phyloP scores from a whole-genome alignment of 148 eudicot genomes.

The Fagopyrum esculentum region DNA sequence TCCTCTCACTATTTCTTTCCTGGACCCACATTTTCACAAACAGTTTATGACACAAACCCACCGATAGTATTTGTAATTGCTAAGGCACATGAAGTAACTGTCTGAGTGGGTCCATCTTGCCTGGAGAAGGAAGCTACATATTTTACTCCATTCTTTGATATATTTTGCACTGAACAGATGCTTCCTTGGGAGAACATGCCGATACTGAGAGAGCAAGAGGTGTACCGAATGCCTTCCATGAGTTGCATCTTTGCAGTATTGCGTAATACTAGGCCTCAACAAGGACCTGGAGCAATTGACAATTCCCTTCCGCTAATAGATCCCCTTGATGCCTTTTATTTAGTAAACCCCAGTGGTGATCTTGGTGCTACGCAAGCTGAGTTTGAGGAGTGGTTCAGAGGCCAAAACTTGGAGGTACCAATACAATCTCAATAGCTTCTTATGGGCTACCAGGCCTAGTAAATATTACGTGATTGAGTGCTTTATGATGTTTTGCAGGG shows the following conservation, averaged over 20 bases:
- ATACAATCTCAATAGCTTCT: background rate
- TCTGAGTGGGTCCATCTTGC: background rate
- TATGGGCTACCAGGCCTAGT: background rate
- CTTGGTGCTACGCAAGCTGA: conserved; percentile 63
- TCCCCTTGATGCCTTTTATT: conserved; percentile 87
- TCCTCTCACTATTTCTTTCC: too few species aligned
- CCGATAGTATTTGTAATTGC: background rate
- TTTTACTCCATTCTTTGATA: background rate
- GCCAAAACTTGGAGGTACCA: conserved; percentile 67
- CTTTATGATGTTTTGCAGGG: conserved; percentile 43
- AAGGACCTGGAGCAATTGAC: conserved; percentile 24
- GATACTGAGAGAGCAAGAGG: conserved; percentile 69
- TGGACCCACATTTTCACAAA: too few species aligned
- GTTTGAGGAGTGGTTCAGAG: conserved; percentile 80
- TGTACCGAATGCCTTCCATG: conserved; percentile 93
- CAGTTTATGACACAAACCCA: too few species aligned
- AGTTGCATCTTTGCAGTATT: conserved; percentile 56
- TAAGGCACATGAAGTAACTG: background rate
- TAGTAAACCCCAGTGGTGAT: conserved; percentile 92
- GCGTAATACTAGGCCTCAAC: conserved; percentile 33
- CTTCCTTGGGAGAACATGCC: conserved; percentile 95
- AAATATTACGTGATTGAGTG: background rate
- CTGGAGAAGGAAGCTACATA: background rate
- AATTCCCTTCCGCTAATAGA: conserved; percentile 63
- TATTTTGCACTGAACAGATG: conserved; percentile 47